Percentiles rank a stretch among this genome's conserved stretches.
Conservation (phyloP, 495 filamentous ascomycete genomes). For the Aspergillus baeticus region DNA sequence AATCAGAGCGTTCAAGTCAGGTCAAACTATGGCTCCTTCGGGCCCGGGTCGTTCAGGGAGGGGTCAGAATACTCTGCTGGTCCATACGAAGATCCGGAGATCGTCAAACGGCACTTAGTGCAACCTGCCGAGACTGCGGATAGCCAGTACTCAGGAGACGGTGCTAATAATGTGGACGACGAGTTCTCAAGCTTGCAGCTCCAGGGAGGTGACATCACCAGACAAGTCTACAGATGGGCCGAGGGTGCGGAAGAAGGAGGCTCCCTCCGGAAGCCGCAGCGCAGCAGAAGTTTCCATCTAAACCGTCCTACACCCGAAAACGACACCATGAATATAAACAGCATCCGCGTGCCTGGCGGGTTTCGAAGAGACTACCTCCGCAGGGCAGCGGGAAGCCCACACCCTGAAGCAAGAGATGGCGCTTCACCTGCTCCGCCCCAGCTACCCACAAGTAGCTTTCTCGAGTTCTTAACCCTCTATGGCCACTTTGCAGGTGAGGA, state of each 20-base stretch:
- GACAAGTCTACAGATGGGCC: constrained; percentile 92
- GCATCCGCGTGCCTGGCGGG: constrained; percentile 88
- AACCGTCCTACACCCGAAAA: constrained; percentile 72
- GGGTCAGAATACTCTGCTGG: constrained; percentile 31
- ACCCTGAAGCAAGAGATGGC: constrained; percentile 29
- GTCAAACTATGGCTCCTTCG: constrained; percentile 80
- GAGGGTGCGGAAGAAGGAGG: constrained; percentile 67
- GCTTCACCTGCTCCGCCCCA: constrained; percentile 50
- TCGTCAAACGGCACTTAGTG: constrained; percentile 79
- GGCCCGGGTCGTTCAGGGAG: constrained; percentile 51
- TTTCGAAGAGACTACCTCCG: constrained; percentile 88
- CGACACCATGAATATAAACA: constrained; percentile 76
- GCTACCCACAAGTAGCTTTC: constrained; percentile 83
- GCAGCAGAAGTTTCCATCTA: constrained; percentile 83
- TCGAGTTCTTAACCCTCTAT: constrained; percentile 92
- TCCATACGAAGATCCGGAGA: constrained; percentile 74
- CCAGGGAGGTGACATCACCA: constrained; percentile 91
- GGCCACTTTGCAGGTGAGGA: constrained; percentile 97
- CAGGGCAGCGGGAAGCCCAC: constrained; percentile 55
- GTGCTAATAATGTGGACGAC: constrained; percentile 58
- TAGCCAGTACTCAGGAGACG: constrained; percentile 39
- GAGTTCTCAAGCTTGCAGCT: constrained; percentile 91
- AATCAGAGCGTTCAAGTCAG: constrained; percentile 47
- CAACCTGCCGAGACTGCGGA: constrained; percentile 51
- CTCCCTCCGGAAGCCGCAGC: constrained; percentile 49